Base-by-base conservation (phyloP, 192 early-diverging fungal genomes). In the Coemansia sp. region DNA sequence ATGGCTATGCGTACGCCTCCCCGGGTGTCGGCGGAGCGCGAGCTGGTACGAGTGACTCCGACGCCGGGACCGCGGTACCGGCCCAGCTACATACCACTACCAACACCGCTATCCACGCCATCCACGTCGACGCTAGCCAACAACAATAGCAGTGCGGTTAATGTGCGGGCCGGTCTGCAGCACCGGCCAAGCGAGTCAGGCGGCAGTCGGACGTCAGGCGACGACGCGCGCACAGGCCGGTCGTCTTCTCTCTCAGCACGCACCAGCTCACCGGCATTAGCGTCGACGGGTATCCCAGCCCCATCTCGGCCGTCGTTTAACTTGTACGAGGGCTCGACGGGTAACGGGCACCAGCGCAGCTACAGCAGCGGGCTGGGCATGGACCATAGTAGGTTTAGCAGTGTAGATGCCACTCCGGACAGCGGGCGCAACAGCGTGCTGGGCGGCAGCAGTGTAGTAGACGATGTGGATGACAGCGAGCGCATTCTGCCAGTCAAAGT, bases 401-500 rank as follows among this genome's bases (percentile, higher is more conserved):
- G 69, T 65, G 19, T 31, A 2, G 27, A 42, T 21, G 57, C 36
- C 41, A 46, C 10, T 38, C 50, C 41, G 25, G 45, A 36, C 58
- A 66, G 64, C 58, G n/a, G 50, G 53, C 37, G 21, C 42, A 23
- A 31, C 62, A 63, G 66, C 48, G 36, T 46, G 12, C 5, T 41
- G 37, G 62, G n/a, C 23, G 45, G 63, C 64, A 64, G 63, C 50
- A 64, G 53, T 10, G 62, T 39, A 2, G n/a, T 64, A 0, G 65
- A 46, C 44, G 64, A 63, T 5, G 60, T 15, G 19, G 76, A 78
- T n/a, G 77, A 69, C 51, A 72, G 68, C 44, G 70, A 72, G 68
- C 72, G 67, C 44, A 63, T 72, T 12, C 70, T 86, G 42, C 80
- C 85, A n/a, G 80, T 86, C 41, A 58, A 60, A 29, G 85, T 86